Base-by-base conservation (phyloP, 2,329 filamentous ascomycete genomes). In the Alternaria gaisen region DNA sequence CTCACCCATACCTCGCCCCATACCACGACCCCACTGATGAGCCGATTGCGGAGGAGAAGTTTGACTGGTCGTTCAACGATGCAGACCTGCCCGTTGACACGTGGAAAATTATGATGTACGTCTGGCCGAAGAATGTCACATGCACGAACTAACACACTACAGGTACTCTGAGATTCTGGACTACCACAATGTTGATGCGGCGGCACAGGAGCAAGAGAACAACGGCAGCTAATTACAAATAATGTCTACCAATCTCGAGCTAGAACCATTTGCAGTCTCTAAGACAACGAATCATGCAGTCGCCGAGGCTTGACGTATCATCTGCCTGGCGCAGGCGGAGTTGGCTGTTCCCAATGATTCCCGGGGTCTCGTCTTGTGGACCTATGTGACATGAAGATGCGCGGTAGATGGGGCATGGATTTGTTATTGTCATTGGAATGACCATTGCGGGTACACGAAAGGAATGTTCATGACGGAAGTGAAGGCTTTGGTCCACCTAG, bases 31-130 rank as follows among this genome's bases (percentile, higher is more conserved):
- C 95, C 9, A 95, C 92, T 44, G 95, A 99, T 75, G 95, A 99
- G 84, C 95, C 95, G 1, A 90, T 93, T 16, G 92, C 95, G 22
- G 92, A 97, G 63, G 94, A 97, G 84, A 97, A 97, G 83, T 99
- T 99, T 74, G 95, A 99, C 79, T 99, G 95, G 95, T 97, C 94
- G 55, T 99, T 99, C 83, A 98, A 98, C 80, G 95, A 99, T 73
- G 95, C 94, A 48, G 95, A 99, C 77, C 84, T 99, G 58, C 94
- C 95, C 1, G 94, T 98, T 52, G 95, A 99, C 77, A 97, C 94
- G n/a, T 99, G 95, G 95, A 99, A 99, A 84, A 97, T 99, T 78
- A 99, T 98, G 95, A 99, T 99, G 95, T 97, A 85, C 77, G 77
- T 38, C 12, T 11, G 30, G 51, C 22, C 9, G 11, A 34, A 12